Conservation (phyloP, 257 asterid genomes). For the Craterostigma plantagineum region DNA sequence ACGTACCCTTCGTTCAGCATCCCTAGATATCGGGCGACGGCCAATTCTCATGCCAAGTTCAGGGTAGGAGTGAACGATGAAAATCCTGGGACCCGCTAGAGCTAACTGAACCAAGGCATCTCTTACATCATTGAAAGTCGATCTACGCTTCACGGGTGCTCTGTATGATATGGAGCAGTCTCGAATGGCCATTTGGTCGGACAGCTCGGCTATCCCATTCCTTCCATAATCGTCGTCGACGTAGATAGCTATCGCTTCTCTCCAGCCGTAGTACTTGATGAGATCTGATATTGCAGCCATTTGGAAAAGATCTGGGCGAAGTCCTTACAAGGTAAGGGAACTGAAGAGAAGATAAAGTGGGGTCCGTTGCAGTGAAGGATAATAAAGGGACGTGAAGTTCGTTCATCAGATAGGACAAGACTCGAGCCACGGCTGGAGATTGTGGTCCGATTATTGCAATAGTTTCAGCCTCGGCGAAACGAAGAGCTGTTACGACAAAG, state of each 20-base stretch:
- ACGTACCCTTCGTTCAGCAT: conserved; percentile 59
- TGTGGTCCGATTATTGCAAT: conserved; percentile 75
- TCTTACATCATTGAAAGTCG: conserved; percentile 21
- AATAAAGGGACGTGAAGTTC: conserved; percentile 68
- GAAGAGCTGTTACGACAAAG: conserved; percentile 24
- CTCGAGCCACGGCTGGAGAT: conserved; percentile 68
- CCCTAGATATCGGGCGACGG: conserved; percentile 36
- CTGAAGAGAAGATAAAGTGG: conserved; percentile 59
- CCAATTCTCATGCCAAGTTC: conserved; percentile 17
- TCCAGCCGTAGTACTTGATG: conserved; percentile 54
- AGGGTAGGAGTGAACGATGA: conserved; percentile 50
- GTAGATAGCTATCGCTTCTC: conserved; percentile 44
- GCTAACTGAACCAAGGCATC: conserved; percentile 45
- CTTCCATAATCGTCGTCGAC: conserved; percentile 73
- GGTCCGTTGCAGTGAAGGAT: conserved; percentile 81
- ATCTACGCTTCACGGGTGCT: conserved; percentile 36
- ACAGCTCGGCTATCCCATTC: conserved; percentile 49
- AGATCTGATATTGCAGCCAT: conserved; percentile 62
- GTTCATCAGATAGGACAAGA: conserved; percentile 40
- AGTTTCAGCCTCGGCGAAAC: conserved; percentile 39
- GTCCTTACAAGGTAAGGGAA: conserved; percentile 66
- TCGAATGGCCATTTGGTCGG: conserved; percentile 40
- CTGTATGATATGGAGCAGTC: conserved; percentile 38
- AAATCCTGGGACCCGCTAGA: conserved; percentile 39
- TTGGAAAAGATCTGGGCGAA: conserved; percentile 63